Conservation (phyloP, 352 stramenopile genomes). For the Paralagenidium karlingii region DNA sequence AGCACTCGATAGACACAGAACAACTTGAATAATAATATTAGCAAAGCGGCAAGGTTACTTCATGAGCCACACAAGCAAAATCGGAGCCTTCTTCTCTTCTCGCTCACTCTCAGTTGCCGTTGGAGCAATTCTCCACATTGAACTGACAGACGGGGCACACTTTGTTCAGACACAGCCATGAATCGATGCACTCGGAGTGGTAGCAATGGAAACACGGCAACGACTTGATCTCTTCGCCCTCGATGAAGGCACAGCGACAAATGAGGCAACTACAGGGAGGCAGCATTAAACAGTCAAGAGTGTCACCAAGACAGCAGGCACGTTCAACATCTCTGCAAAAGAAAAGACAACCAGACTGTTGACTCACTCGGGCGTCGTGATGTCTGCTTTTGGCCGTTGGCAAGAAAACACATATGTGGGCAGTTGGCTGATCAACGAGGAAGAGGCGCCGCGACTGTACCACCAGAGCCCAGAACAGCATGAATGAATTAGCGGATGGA, state of each 20-base stretch:
- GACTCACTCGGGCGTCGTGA: slow-evolving; percentile 18
- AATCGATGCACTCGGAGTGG: slow-evolving; percentile 88
- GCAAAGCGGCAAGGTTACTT: too few relatives aligned
- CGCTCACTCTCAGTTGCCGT: neutral
- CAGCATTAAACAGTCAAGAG: neutral
- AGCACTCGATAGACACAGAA: slow-evolving; percentile 3
- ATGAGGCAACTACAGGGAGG: slow-evolving; percentile 76
- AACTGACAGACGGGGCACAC: slow-evolving; percentile 85
- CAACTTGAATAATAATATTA: too few relatives aligned
- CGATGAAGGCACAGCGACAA: slow-evolving; percentile 82
- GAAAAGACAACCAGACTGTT: slow-evolving; percentile 32
- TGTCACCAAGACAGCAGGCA: neutral
- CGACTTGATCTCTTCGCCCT: slow-evolving; percentile 87
- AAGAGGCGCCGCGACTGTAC: slow-evolving; percentile 6
- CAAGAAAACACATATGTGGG: slow-evolving; percentile 61
- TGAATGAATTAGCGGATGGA: slow-evolving; percentile 1
- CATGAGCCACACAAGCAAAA: too few relatives aligned
- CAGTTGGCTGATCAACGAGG: slow-evolving; percentile 61
- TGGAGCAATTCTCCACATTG: too few relatives aligned
- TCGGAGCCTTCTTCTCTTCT: slow-evolving; percentile 1
- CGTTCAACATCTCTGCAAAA: neutral
- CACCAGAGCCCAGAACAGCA: neutral
- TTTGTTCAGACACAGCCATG: slow-evolving; percentile 87
- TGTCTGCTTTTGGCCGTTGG: slow-evolving; percentile 21
- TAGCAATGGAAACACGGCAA: slow-evolving; percentile 91